Base-by-base conservation (phyloP, 306 rosid genomes). In the Macrotyloma uniflorum region DNA sequence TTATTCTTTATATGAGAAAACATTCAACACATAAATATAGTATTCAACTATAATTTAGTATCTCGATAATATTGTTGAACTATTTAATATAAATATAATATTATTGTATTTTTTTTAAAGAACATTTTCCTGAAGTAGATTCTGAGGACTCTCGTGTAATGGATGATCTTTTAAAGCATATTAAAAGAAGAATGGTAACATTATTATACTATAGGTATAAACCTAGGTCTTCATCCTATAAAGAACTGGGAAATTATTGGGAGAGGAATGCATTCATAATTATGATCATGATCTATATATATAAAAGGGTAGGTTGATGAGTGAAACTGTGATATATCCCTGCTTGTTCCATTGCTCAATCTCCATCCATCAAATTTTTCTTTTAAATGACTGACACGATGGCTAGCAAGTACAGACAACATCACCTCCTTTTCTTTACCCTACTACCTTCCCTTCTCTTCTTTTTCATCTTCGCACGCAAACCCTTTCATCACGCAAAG, bases 401-500 rank as follows among this genome's bases (percentile, higher is more conserved):
- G 40, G 78, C 32, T 70, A 15, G 5, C 11, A 54, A 81, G 81
- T 58, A 73, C 63, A 18, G 50, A 45, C 72, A 33, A 51, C 61
- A 57, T 13, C 61, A 23, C 38, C 8, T 10, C 13, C 42, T 28
- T 77, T 53, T 51, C 54, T 65, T 65, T 18, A 16, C 45, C 55
- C 70, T 70, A 45, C 67, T 38, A 65, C 50, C 5, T 66, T 40
- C n/a, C 36, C 36, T 67, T 68, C 19, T 43, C 26, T 36, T 69
- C 61, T 67, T 78, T 23, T 78, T 69, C 76, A 58, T 32, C 40
- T 45, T 59, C 0, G 69, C 82, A 78, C 82, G 75, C 75, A 67
- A 77, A 53, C 59, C 46, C 22, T 76, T 70, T 57, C 19, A 69
- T 69, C 85, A 82, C 85, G 85, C 82, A 82, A 82, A 82, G 75